Evolutionary conservation across 495 filamentous ascomycete genomes (phyloP).

Genomic region (Symbiotaphrina buchneri): DNA sequence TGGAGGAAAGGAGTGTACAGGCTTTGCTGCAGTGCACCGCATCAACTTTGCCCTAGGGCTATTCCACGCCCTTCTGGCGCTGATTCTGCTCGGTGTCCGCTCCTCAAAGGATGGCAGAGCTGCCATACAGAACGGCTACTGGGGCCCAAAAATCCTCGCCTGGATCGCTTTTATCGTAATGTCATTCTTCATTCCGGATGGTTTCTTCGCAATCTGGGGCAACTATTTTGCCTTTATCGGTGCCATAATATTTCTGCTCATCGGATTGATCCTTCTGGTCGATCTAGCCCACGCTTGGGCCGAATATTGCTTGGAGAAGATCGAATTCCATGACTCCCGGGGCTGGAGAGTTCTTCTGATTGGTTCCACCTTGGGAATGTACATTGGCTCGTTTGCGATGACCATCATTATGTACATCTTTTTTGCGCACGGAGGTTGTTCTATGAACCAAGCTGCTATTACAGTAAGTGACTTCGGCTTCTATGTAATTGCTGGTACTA

Average conservation of each 20-base stretch:
- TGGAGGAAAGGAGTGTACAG: constrained; percentile 78
- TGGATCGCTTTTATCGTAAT: constrained; percentile 75
- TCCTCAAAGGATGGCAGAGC: constrained; percentile 76
- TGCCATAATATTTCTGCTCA: constrained; percentile 82
- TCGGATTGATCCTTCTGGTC: constrained; percentile 81
- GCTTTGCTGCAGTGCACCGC: constrained; percentile 87
- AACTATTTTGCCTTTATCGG: constrained; percentile 78
- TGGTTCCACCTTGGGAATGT: constrained; percentile 87
- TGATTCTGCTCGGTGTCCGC: constrained; percentile 67
- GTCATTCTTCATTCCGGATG: constrained; percentile 87
- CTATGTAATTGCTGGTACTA: constrained; percentile 3
- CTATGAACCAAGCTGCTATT: constrained; percentile 80
- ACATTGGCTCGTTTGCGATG: constrained; percentile 70
- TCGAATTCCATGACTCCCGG: constrained; percentile 69
- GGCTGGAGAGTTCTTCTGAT: constrained; percentile 73
- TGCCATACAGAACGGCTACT: constrained; percentile 81
- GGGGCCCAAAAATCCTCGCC: constrained; percentile 68
- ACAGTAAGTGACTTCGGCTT: constrained; percentile 17
- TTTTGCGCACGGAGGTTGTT: constrained; percentile 63
- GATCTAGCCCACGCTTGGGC: constrained; percentile 97
- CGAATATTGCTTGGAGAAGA: constrained; percentile 82
- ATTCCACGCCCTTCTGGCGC: constrained; percentile 71
- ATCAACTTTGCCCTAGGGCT: constrained; percentile 94
- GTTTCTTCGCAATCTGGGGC: constrained; percentile 89
- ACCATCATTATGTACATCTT: constrained; percentile 95